phyloP scores from a whole-genome alignment of 2,329 filamentous ascomycete species.

The Coniochaeta ligniaria region DNA sequence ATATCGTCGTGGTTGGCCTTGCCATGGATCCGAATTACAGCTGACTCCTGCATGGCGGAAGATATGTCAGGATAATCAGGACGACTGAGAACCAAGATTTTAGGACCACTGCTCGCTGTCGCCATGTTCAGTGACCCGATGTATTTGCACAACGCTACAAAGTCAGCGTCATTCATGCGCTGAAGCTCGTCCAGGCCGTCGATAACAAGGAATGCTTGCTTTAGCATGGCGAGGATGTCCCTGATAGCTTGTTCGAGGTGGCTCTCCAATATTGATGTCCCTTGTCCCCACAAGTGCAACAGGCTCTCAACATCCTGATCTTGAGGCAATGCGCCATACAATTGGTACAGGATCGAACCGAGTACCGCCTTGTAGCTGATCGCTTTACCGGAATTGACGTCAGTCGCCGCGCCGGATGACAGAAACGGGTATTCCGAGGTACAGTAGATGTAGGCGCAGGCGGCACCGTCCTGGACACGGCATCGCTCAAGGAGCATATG shows the following conservation, averaged over 20 bases:
- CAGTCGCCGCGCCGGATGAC: too few relatives aligned
- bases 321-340: too few relatives aligned
- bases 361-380: too few relatives aligned
- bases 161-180: not conserved
- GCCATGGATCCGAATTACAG: not conserved
- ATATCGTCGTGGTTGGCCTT: not conserved
- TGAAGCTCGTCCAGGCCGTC: not conserved
- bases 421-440: too few relatives aligned
- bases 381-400: too few relatives aligned
- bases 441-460: too few relatives aligned
- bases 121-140: not conserved
- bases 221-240: not conserved
- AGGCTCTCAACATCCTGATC: too few relatives aligned
- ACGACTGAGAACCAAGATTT: not conserved
- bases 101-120: not conserved
- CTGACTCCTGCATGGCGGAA: not conserved
- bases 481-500: too few relatives aligned
- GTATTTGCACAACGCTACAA: not conserved
- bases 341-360: too few relatives aligned
- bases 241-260: not conserved
- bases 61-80: not conserved
- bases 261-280: not conserved
- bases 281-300: not conserved
- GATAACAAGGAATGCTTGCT: not conserved
- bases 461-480: too few relatives aligned